Percentiles rank a stretch among this genome's conserved stretches.
phyloP scores from a whole-genome alignment of 2,329 filamentous ascomycete genomes.

The Botryotinia globosa region DNA sequence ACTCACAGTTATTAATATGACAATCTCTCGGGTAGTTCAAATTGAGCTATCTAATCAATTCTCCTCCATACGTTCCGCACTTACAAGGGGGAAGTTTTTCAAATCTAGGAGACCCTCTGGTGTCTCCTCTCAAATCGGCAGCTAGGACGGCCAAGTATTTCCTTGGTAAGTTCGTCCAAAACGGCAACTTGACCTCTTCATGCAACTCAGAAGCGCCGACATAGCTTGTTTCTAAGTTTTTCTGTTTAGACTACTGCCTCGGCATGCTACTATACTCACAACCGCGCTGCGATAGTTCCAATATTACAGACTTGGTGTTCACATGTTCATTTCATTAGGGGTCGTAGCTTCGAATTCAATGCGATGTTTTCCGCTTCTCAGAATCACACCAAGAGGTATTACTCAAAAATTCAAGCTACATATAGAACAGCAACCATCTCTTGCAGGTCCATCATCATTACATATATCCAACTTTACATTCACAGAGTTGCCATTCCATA shows the following conservation, averaged over 20 bases:
- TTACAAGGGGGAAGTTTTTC: background rate
- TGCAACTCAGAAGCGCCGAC: background rate
- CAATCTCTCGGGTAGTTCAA: background rate
- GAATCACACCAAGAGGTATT: background rate
- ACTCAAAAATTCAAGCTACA: background rate
- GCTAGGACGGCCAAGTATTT: background rate
- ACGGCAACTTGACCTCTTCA: no score
- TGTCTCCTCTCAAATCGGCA: background rate
- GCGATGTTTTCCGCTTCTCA: no score
- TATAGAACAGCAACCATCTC: background rate
- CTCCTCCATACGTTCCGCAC: background rate
- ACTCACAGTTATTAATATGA: background rate
- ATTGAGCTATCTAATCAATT: background rate
- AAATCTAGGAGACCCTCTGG: background rate
- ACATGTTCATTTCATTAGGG: background rate
- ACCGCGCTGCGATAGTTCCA: background rate
- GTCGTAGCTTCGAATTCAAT: background rate
- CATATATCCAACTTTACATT: background rate
- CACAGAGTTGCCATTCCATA: background rate
- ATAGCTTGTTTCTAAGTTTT: background rate
- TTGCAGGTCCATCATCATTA: background rate
- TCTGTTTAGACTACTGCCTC: background rate
- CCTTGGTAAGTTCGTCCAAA: background rate
- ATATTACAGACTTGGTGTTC: background rate
- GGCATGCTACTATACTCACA: background rate